Base-by-base conservation (phyloP, 1,284 basidiomycete species). In the Trametes polyzona region DNA sequence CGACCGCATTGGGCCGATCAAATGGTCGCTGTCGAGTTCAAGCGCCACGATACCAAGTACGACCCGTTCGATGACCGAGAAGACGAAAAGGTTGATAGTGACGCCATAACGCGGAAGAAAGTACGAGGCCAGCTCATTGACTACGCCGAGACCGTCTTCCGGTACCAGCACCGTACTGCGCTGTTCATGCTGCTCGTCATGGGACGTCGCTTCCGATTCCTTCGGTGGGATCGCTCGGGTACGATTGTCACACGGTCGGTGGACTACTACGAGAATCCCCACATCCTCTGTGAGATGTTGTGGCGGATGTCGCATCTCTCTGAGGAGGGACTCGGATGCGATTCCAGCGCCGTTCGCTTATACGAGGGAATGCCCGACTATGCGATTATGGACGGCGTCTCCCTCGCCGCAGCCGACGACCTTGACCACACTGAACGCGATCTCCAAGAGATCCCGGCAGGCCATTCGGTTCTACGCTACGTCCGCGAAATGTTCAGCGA, bases 221-320 rank as follows among this genome's bases (percentile, higher is more conserved):
- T 58, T 4, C 57, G 57, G 6, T 65, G 55, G 55, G 62, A 65
- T 26, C 30, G 55, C 12, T 56, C 64, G 3, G 62, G 62, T 4
- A 39, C 35, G 7, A n/a, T 59, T 30, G 51, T 62, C 6, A 43
- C 61, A 3, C 21, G 32, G 26, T 39, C 40, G 11, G 10, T 62
- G 27, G n/a, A n/a, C n/a, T n/a, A n/a, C n/a, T n/a, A n/a, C n/a
- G n/a, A n/a, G n/a, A n/a, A n/a, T n/a, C n/a, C n/a, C n/a, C n/a
- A n/a, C n/a, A n/a, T n/a, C n/a, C n/a, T n/a, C n/a, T n/a, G 46
- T 51, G 53, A 63, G 14, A 46, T 64, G 16, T 40, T 63, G 16
- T 54, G 57, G 57, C 61, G 61, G 2, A 56, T 58, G 50, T 47
- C 48, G 9, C 33, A 42, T 30, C 37, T 51, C 9, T 16, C 36